phyloP scores from a whole-genome alignment of 805 yeast genomes.

The Wickerhamomyces tratensis region DNA sequence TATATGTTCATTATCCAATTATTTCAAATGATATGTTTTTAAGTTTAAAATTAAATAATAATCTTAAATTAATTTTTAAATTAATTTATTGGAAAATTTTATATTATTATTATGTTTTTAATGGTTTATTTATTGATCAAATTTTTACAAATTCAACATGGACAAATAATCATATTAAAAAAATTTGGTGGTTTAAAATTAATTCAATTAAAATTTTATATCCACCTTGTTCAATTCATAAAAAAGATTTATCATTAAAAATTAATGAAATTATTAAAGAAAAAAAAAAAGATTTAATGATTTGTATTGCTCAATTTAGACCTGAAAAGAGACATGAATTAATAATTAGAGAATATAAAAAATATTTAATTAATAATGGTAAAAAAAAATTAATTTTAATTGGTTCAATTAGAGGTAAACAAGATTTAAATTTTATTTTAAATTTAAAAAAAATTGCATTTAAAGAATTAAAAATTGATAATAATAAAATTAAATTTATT shows the following conservation, averaged over 20 bases:
- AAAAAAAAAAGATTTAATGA: slow-evolving; percentile 25
- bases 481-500: slow-evolving; percentile 38
- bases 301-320: slow-evolving; percentile 78
- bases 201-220: slow-evolving; percentile 42
- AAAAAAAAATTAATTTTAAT: slow-evolving; percentile 58
- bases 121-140: slow-evolving; percentile 58
- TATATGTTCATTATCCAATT: slow-evolving; percentile 94
- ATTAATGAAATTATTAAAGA: slow-evolving; percentile 9
- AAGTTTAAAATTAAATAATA: slow-evolving; percentile 32
- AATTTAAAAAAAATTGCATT: slow-evolving; percentile 33
- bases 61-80: slow-evolving; percentile 26
- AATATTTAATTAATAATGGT: slow-evolving; percentile 18
- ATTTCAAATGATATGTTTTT: slow-evolving; percentile 81
- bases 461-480: slow-evolving; percentile 30
- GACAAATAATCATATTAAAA: slow-evolving; percentile 70
- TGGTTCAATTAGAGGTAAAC: slow-evolving; percentile 73
- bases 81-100: slow-evolving; percentile 65
- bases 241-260: slow-evolving; percentile 22
- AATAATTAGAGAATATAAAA: slow-evolving; percentile 52
- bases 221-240: slow-evolving; percentile 83
- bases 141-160: slow-evolving; percentile 82
- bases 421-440: slow-evolving; percentile 53
- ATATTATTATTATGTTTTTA: slow-evolving; percentile 50
- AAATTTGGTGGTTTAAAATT: slow-evolving; percentile 49
- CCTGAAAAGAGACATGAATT: slow-evolving; percentile 88